Percentiles rank a stretch among this genome's conserved stretches.
phyloP scores from a whole-genome alignment of 75 land plant genomes.

The Larix kaempferi region DNA sequence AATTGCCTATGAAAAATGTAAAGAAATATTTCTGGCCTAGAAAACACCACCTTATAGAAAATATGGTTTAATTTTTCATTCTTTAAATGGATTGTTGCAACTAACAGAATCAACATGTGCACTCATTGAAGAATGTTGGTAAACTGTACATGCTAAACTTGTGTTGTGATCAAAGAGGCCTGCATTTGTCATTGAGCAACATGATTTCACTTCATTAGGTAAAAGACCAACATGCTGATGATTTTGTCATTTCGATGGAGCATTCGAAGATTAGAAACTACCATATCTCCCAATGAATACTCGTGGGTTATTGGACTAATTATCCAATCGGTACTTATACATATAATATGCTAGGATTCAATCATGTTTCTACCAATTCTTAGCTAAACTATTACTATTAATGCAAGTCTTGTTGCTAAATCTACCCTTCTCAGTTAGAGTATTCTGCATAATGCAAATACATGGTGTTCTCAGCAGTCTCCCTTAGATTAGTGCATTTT shows the following conservation, averaged over 20 bases:
- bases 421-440: too few species aligned
- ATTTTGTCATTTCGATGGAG: neutral
- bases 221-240: neutral
- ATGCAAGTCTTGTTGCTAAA: too few species aligned
- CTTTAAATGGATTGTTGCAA: neutral
- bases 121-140: neutral
- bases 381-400: too few species aligned
- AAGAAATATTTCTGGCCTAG: neutral
- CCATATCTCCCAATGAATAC: too few species aligned
- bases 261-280: neutral
- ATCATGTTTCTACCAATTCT: too few species aligned
- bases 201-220: neutral
- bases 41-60: neutral
- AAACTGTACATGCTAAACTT: neutral
- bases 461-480: too few species aligned
- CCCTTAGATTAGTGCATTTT: too few species aligned
- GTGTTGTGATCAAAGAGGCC: neutral
- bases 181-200: conserved; percentile 1
- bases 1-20: neutral
- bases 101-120: neutral
- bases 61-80: neutral
- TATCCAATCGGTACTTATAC: too few species aligned
- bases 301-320: too few species aligned
- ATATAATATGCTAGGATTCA: too few species aligned
- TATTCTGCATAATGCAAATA: too few species aligned